Evolutionary conservation across 2,329 filamentous ascomycete species (phyloP).

Genomic region (Periconia macrospinosa): DNA sequence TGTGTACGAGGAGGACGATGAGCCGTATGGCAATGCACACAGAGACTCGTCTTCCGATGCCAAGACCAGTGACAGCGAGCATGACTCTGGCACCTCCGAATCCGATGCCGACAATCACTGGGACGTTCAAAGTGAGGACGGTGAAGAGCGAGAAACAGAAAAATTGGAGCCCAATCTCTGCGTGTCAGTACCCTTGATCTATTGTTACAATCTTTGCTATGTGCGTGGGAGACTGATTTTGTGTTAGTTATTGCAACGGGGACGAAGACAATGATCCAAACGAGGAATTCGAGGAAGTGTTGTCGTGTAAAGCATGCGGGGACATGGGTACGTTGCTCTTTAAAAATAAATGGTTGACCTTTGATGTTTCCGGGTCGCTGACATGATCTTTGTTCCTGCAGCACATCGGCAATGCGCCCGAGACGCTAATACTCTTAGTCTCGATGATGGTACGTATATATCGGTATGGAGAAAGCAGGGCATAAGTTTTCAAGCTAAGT

Average conservation of each 20-base stretch:
- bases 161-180: constrained; percentile 60
- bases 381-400: constrained; percentile 57
- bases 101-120: constrained; percentile 62
- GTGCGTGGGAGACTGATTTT: constrained; percentile 12
- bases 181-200: constrained; percentile 57
- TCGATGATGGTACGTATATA: constrained; percentile 63
- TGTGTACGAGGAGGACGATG: constrained; percentile 43
- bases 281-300: constrained; percentile 77
- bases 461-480: constrained; percentile 4
- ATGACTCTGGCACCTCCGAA: constrained; percentile 44
- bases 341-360: constrained; percentile 21
- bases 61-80: constrained; percentile 42
- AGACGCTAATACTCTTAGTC: constrained; percentile 64
- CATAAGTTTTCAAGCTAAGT: constrained; percentile 15
- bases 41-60: constrained; percentile 40
- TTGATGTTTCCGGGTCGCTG: constrained; percentile 44
- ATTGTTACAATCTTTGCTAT: background rate
- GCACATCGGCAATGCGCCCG: constrained; percentile 90
- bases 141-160: constrained; percentile 60
- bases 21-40: constrained; percentile 43
- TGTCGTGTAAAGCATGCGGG: constrained; percentile 76
- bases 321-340: constrained; percentile 71
- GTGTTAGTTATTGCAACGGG: constrained; percentile 73
- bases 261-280: constrained; percentile 81
- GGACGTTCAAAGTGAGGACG: constrained; percentile 57